phyloP scores from a whole-genome alignment of 768 basidiomycete species.

The Mycena galericulata region DNA sequence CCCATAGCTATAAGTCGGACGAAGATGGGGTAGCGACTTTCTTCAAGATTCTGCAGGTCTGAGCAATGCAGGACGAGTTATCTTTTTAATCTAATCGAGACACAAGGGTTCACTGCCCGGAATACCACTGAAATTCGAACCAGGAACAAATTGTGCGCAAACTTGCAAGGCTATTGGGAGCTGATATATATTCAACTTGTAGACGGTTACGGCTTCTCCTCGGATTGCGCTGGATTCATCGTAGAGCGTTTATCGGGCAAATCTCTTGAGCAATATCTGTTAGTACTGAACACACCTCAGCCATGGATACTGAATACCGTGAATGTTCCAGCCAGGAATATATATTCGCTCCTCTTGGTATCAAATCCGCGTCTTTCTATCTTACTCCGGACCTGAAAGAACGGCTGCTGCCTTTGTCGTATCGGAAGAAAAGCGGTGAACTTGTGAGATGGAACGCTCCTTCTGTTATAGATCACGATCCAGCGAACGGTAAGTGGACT shows the following conservation, averaged over 20 bases:
- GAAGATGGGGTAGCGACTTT: constrained; percentile 7
- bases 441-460: constrained; percentile 30
- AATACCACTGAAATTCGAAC: constrained; percentile 43
- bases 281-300: background rate
- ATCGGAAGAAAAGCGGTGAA: constrained; percentile 26
- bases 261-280: constrained; percentile 45
- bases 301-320: background rate
- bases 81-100: background rate
- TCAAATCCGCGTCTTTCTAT: constrained; percentile 38
- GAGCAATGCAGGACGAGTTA: background rate
- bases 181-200: background rate
- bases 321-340: constrained; percentile 33
- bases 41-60: background rate
- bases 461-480: constrained; percentile 29
- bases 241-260: constrained; percentile 41
- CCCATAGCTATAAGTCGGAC: constrained; percentile 3
- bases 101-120: constrained; percentile 39
- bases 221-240: constrained; percentile 43
- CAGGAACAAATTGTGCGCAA: constrained; percentile 43
- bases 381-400: constrained; percentile 29
- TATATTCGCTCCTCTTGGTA: constrained; percentile 37
- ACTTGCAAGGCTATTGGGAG: background rate
- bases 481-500: constrained; percentile 26
- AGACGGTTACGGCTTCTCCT: constrained; percentile 42
- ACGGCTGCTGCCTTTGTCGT: constrained; percentile 27